These are phyloP conservation scores for Tremellales sp. DNA, from an alignment of 1,284 basidiomycete species.

Conservation along the genomic window DNA sequence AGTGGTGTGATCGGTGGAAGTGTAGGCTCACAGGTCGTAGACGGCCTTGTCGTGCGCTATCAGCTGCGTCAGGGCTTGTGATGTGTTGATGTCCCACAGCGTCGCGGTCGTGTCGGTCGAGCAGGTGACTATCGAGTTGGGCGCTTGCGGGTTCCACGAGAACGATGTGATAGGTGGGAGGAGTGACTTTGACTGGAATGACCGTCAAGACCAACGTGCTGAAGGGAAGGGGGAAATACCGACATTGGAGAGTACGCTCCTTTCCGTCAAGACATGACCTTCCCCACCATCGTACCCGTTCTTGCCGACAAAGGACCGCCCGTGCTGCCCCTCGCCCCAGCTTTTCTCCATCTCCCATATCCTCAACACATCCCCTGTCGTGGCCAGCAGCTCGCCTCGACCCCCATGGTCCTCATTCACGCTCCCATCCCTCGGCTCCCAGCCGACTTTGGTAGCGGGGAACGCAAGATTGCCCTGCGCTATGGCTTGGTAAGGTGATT, in stretches of 20 bases:
- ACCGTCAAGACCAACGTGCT: neutral
- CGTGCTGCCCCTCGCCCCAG: constrained; percentile 19
- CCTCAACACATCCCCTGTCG: constrained; percentile 81
- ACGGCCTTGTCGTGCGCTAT: constrained; percentile 99
- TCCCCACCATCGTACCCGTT: constrained; percentile 56
- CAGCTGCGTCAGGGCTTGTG: constrained; percentile 92
- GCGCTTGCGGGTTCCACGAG: constrained; percentile 88
- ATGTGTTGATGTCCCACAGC: constrained; percentile 95
- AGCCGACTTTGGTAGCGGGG: constrained; percentile 48
- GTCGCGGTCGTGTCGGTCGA: constrained; percentile 96
- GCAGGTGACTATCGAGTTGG: constrained; percentile 84
- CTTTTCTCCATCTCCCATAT: constrained; percentile 74
- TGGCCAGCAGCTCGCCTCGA: constrained; percentile 70
- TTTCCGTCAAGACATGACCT: constrained; percentile 47
- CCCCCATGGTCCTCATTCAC: constrained; percentile 27
- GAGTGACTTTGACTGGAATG: constrained; percentile 65
- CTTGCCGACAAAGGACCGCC: constrained; percentile 66
- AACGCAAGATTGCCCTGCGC: constrained; percentile 33
- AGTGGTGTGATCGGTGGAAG: constrained; percentile 8
- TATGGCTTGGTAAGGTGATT: constrained; percentile 13
- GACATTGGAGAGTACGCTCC: constrained; percentile 69
- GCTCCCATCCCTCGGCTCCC: constrained; percentile 42
- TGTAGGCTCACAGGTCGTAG: constrained; percentile 35
- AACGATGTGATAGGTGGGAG: constrained; percentile 90
- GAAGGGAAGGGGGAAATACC: constrained; percentile 45